Evolutionary conservation across 2,329 filamentous ascomycete genomes (phyloP), one percentile per base, ranked within the genome.

Genomic region (Pseudocercospora pini-densiflorae): DNA sequence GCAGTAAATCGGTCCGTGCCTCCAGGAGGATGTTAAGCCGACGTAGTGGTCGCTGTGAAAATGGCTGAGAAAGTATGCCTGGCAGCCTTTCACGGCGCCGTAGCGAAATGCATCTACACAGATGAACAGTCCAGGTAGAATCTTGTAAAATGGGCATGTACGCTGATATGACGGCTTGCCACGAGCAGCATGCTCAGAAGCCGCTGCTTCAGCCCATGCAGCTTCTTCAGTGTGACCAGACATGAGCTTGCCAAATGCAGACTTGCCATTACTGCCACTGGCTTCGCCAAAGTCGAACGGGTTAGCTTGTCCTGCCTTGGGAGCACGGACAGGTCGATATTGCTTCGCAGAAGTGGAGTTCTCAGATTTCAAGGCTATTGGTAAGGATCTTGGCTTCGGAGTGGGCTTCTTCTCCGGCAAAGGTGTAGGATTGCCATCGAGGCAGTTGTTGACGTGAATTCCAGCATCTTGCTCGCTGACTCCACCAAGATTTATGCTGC

Each of bases 11-110:
- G 94, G 94, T 0, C 95, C 95, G 77, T 99, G 94, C 45, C 84
- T 88, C 95, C 95, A 99, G 33, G 86, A 92, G 7, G 91, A 89
- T 10, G 92, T 95, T 10, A 99, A 82, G 1, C 95, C 95, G 36
- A 97, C 89, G 74, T 99, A 99, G 77, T 99, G 95, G 77, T 99
- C 95, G 74, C 93, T 97, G 79, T 99, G 95, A 72, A 98, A 99
- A 77, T 99, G 95, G 73, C 94, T 97, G 10, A 99, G 85, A 72
- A 99, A 99, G 77, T 99, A 99, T 1, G 94, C 95, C 62, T 92
- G 90, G 77, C 94, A 97, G 0, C 93, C 94, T 76, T 96, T 87
- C 0, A 99, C 92, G 3, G 94, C 93, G 1, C 95, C 95, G 75
- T 98, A 99, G 21, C 94, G 89, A 75, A 99, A 97, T 0, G 95